phyloP scores from a whole-genome alignment of 208 protist species.

The Acanthamoeba quina region DNA sequence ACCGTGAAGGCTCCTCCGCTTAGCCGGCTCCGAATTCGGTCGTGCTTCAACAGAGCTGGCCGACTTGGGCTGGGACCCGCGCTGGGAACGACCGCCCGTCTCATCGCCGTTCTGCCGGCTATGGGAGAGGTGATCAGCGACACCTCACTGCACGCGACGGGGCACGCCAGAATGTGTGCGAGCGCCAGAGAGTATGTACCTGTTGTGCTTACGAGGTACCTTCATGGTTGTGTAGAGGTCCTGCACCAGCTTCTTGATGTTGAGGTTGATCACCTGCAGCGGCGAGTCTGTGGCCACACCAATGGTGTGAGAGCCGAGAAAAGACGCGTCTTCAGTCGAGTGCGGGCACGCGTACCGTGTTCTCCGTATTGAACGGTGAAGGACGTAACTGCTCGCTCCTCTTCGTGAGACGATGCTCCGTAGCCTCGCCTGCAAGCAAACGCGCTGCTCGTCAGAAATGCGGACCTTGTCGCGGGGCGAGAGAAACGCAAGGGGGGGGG shows the following conservation, averaged over 20 bases:
- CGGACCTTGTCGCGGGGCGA: too few relatives aligned
- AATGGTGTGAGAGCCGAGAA: neutral
- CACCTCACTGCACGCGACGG: too few relatives aligned
- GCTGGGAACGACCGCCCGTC: neutral
- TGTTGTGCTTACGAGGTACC: neutral
- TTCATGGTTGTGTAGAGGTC: conserved; percentile 31
- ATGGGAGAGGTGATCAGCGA: neutral
- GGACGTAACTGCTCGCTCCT: neutral
- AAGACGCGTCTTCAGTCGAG: neutral
- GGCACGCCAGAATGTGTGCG: neutral
- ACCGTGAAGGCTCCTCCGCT: neutral
- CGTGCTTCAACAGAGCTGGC: neutral
- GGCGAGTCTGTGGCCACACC: neutral
- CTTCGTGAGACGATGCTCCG: neutral
- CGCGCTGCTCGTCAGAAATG: too few relatives aligned
- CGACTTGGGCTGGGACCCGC: neutral
- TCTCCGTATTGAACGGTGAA: neutral
- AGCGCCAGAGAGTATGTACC: neutral
- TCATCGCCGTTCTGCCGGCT: neutral
- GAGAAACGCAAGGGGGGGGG: neutral
- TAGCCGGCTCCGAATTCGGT: neutral
- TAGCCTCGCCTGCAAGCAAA: neutral
- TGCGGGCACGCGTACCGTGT: neutral
- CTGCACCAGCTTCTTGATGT: conserved; percentile 52
- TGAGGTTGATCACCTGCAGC: conserved; percentile 25